Conservation (phyloP, 2,329 filamentous ascomycete species). For the Lachnellula subtilissima region DNA sequence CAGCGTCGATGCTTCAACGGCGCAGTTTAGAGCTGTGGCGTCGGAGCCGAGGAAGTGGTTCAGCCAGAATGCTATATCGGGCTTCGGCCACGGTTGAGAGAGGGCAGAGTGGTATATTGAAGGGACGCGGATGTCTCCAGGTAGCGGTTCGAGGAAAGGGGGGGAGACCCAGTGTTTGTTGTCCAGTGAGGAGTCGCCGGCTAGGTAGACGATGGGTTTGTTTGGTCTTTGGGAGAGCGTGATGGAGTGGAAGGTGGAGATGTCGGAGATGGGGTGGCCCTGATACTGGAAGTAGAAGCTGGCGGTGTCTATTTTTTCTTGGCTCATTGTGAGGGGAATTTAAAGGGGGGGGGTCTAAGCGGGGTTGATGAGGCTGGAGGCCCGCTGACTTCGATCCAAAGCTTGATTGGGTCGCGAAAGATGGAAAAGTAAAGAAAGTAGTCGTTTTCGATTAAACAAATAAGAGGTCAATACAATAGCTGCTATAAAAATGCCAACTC, state of each 20-base stretch:
- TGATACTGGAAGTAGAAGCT: constrained; percentile 15
- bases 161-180: constrained; percentile 19
- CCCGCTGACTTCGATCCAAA: too few species aligned
- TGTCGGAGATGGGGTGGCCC: constrained; percentile 13
- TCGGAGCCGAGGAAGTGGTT: constrained; percentile 13
- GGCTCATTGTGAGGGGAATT: constrained; percentile 1
- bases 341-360: too few species aligned
- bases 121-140: constrained; percentile 5
- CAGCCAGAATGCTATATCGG: constrained; percentile 18
- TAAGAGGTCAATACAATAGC: too few species aligned
- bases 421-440: too few species aligned
- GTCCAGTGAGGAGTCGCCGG: constrained; percentile 16
- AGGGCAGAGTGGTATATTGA: constrained; percentile 14
- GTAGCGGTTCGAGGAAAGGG: constrained; percentile 8
- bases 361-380: too few species aligned
- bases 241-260: constrained; percentile 9
- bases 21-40: constrained; percentile 12
- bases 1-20: constrained; percentile 14
- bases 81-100: constrained; percentile 13
- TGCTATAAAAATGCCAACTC: too few species aligned
- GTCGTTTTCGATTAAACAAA: too few species aligned
- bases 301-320: constrained; percentile 12
- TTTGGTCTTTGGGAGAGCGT: constrained; percentile 6
- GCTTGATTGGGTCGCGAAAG: too few species aligned
- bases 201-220: constrained; percentile 14